phyloP scores from a whole-genome alignment of 371 early-diverging fungal genomes.

The Mucor indicus region DNA sequence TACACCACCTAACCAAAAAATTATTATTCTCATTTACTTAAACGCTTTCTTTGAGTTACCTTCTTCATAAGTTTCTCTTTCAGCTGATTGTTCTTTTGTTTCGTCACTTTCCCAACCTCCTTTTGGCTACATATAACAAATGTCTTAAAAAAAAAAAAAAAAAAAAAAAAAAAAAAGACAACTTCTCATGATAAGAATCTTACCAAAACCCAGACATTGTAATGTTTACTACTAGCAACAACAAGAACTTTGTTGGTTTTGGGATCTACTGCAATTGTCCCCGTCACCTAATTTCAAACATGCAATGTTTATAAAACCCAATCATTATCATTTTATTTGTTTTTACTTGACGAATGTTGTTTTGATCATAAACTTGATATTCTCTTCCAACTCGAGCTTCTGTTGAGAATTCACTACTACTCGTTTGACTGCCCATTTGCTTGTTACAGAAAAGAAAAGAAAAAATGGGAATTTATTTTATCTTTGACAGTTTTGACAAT shows the following conservation, averaged over 20 bases:
- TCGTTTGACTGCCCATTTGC: not conserved
- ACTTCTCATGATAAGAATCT: constrained; percentile 3
- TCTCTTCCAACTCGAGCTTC: constrained; percentile 51
- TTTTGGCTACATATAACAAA: constrained; percentile 49
- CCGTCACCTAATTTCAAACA: constrained; percentile 43
- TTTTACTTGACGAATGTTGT: constrained; percentile 40
- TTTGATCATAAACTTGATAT: constrained; percentile 42
- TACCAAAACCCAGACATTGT: constrained; percentile 58
- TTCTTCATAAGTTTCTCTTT: constrained; percentile 65
- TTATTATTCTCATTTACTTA: not conserved
- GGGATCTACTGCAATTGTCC: constrained; percentile 56
- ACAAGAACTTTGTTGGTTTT: constrained; percentile 49
- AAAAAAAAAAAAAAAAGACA: not conserved
- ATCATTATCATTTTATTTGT: not conserved
- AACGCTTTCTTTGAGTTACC: constrained; percentile 22
- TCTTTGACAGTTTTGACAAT: not conserved
- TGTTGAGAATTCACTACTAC: constrained; percentile 11
- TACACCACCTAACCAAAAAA: constrained; percentile 39
- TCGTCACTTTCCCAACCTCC: constrained; percentile 72
- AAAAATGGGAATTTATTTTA: not conserved
- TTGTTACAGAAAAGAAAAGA: not conserved
- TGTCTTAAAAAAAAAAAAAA: not conserved
- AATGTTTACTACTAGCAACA: constrained; percentile 54
- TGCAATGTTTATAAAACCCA: not conserved
- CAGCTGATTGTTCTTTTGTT: constrained; percentile 54